phyloP scores from a whole-genome alignment of 441 rosid genomes.

The Euphorbia celastroides region DNA sequence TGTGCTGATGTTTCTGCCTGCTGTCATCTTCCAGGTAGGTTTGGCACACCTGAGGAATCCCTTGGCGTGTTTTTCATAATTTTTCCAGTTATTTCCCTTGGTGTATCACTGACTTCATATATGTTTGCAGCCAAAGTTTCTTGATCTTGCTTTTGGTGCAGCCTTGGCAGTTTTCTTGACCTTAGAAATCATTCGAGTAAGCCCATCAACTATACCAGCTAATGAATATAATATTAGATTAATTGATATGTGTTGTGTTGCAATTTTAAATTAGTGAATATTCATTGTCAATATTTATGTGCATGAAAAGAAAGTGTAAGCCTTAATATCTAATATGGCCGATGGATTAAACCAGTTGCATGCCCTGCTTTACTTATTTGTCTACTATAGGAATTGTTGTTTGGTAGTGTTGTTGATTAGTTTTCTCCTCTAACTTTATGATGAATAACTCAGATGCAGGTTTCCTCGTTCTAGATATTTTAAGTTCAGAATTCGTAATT shows the following conservation, averaged over 20 bases:
- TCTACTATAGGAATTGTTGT: background rate
- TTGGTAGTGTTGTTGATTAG: background rate
- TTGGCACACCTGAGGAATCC: slow-evolving; percentile 3
- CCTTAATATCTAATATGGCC: background rate
- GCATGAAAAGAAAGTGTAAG: background rate
- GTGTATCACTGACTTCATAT: slow-evolving; percentile 13
- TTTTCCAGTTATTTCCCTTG: slow-evolving; percentile 3
- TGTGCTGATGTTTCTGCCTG: slow-evolving; percentile 90
- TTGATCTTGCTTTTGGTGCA: slow-evolving; percentile 93
- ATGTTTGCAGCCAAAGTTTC: slow-evolving; percentile 81
- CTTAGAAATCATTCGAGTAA: slow-evolving; percentile 88
- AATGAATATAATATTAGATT: background rate
- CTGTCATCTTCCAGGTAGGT: slow-evolving; percentile 89
- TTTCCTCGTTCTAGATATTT: no score
- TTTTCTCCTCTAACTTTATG: background rate
- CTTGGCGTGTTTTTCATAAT: background rate
- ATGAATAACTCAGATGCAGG: no score
- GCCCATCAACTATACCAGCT: slow-evolving; percentile 18
- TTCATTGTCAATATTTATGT: background rate
- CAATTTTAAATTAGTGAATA: background rate
- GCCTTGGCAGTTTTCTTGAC: slow-evolving; percentile 78
- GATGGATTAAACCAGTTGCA: background rate
- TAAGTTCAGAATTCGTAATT: background rate
- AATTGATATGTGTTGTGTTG: no score
- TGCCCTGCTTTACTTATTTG: background rate